These are phyloP conservation scores for Mycena rebaudengoi DNA, from an alignment of 768 basidiomycete species.

Conservation along the genomic window DNA sequence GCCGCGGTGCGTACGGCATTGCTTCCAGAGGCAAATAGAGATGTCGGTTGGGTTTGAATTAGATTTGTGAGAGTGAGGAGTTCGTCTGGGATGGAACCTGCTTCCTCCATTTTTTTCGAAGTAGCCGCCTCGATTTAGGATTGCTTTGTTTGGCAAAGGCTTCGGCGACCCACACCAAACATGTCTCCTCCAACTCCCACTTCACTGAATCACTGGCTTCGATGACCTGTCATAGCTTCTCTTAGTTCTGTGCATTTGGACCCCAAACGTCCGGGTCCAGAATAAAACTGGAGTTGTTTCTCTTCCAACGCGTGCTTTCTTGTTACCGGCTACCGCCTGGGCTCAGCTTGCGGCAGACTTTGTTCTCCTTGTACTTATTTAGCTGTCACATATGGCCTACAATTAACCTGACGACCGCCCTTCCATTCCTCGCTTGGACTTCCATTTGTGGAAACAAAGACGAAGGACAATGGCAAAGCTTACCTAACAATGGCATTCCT, in stretches of 20 bases:
- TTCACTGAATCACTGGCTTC: not conserved
- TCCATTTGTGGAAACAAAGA: slow-evolving; percentile 4
- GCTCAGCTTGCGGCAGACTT: slow-evolving; percentile 25
- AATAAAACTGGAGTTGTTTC: not conserved
- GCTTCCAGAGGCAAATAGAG: slow-evolving; percentile 59
- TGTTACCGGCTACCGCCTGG: too few relatives aligned
- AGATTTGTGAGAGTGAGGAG: slow-evolving; percentile 61
- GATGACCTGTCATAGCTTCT: too few relatives aligned
- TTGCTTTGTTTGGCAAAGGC: slow-evolving; percentile 1
- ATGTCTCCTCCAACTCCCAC: not conserved
- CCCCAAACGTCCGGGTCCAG: not conserved
- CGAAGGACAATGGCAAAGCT: slow-evolving; percentile 8
- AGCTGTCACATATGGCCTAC: slow-evolving; percentile 10
- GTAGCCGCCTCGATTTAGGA: not conserved
- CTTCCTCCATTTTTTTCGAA: slow-evolving; percentile 9
- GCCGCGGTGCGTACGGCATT: slow-evolving; percentile 63
- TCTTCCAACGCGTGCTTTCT: not conserved
- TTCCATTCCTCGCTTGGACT: slow-evolving; percentile 22
- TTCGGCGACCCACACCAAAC: not conserved
- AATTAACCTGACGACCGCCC: slow-evolving; percentile 5
- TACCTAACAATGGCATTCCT: slow-evolving; percentile 9
- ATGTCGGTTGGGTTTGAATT: slow-evolving; percentile 62
- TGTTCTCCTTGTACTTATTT: slow-evolving; percentile 8
- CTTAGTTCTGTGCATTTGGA: not conserved
- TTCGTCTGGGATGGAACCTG: slow-evolving; percentile 36